These are phyloP conservation scores for Artemisia tridentata DNA, from an alignment of 129 eudicot genomes.

Conservation along the genomic window DNA sequence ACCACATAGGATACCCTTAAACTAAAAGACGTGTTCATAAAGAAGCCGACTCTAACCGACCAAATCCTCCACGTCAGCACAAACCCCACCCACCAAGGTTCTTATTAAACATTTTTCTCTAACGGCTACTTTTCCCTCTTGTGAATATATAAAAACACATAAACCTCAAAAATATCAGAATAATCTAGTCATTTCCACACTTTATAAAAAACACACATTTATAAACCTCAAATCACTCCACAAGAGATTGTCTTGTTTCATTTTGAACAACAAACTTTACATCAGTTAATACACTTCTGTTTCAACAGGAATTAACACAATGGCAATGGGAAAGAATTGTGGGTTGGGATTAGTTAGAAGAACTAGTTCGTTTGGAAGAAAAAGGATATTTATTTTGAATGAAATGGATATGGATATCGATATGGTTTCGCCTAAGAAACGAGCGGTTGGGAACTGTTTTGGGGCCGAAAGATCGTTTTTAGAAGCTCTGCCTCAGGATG, in stretches of 20 bases:
- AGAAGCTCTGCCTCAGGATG: conserved; percentile 85
- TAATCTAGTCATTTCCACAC: conserved; percentile 34
- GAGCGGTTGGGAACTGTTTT: conserved; percentile 24
- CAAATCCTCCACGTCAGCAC: conserved; percentile 35
- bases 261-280: conserved; percentile 24
- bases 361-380: conserved; percentile 66
- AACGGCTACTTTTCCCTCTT: conserved; percentile 50
- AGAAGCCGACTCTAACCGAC: conserved; percentile 46
- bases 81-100: conserved; percentile 21
- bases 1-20: conserved; percentile 22
- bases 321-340: conserved; percentile 31
- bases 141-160: conserved; percentile 7
- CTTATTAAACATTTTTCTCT: neutral
- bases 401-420: conserved; percentile 39
- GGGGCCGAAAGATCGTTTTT: conserved; percentile 42
- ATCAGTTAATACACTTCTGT: conserved; percentile 16
- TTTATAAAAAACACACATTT: neutral
- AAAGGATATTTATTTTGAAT: conserved; percentile 59
- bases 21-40: conserved; percentile 35
- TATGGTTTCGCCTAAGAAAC: conserved; percentile 46
- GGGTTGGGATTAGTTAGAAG: conserved; percentile 49
- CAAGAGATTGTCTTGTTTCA: conserved; percentile 28
- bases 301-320: neutral
- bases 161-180: conserved; percentile 21
- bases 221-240: conserved; percentile 18